Base-by-base conservation (phyloP, 78 protist genomes). In the Chrysochromulina tobinii region DNA sequence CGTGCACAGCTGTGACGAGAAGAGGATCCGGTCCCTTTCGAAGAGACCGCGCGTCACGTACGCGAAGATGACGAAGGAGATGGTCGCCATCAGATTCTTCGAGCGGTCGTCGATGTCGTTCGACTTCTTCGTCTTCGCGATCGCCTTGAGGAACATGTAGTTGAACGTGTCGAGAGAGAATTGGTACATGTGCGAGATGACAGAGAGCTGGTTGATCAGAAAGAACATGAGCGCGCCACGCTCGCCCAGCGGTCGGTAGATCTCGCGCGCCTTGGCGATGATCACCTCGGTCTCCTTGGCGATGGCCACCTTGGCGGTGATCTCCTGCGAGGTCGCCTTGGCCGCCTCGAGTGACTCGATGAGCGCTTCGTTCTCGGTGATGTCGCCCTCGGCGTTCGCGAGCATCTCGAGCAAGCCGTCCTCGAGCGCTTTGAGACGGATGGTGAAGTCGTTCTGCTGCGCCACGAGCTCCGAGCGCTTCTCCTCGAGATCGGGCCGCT, bases 401-500 rank as follows among this genome's bases (percentile, higher is more conserved):
- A 98, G 95, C 12, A 72, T 54, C 21, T 73, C 8, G 50, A 98
- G 96, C 61, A 98, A 83, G 50, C 79, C 50, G 81, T 96, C 96
- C 81, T 90, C 96, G 6, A 92, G 89, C 81, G 66, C 50, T 55
- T 72, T 77, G 25, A 92, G 59, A 20, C 8, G 25, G 75, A 87
- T 50, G 91, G 91, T 94, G 96, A 92, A 95, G 75, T 92, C 95
- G 94, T 96, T 97, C 93, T 91, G 94, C 68, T 93, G 83, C 55
- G 55, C 11, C 14, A 94, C 59, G 51, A 98, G 92, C 57, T 64
- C 68, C 21, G 92, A 75, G n/a, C 90, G 68, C 81, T 25, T 25
- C 67, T 79, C 93, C 89, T 96, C 98, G 15, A 97, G 90, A 25
- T 97, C 98, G 0, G 96, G 95, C n/a, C 93, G 88, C 89, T 97